These are phyloP conservation scores for Tricholoma furcatifolium DNA, from an alignment of 768 basidiomycete species.

Conservation along the genomic window DNA sequence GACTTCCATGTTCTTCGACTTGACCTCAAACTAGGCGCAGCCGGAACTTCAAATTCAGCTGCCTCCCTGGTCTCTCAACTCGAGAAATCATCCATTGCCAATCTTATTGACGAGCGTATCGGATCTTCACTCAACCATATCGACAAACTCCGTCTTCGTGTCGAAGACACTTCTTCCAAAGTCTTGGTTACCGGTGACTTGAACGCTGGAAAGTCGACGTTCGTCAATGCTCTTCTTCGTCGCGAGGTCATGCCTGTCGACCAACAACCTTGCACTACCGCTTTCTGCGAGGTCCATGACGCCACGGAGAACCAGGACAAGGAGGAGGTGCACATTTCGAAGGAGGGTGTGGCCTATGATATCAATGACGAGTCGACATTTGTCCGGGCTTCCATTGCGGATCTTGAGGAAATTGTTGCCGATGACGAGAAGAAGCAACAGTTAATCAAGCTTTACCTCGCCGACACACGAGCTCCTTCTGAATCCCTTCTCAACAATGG, in stretches of 20 bases:
- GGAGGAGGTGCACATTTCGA: conserved; percentile 86
- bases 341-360: conserved; percentile 66
- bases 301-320: conserved; percentile 74
- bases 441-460: conserved; percentile 86
- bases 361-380: conserved; percentile 75
- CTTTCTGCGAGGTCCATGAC: conserved; percentile 96
- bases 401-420: conserved; percentile 78
- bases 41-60: conserved; percentile 60
- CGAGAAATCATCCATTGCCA: conserved; percentile 90
- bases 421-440: conserved; percentile 72
- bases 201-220: conserved; percentile 97
- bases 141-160: conserved; percentile 79
- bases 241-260: conserved; percentile 95
- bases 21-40: conserved; percentile 87
- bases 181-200: conserved; percentile 98
- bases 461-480: conserved; percentile 72
- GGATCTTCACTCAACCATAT: conserved; percentile 73
- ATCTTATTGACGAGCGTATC: conserved; percentile 86
- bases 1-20: conserved; percentile 90
- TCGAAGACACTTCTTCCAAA: conserved; percentile 90
- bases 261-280: conserved; percentile 96
- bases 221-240: conserved; percentile 92
- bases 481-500: conserved; percentile 93
- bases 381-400: conserved; percentile 58
- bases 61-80: conserved; percentile 84